Evolutionary conservation across 169 alveolate genomes (phyloP), one percentile per base, ranked within the genome.

Genomic region (Eimeria sp.): DNA sequence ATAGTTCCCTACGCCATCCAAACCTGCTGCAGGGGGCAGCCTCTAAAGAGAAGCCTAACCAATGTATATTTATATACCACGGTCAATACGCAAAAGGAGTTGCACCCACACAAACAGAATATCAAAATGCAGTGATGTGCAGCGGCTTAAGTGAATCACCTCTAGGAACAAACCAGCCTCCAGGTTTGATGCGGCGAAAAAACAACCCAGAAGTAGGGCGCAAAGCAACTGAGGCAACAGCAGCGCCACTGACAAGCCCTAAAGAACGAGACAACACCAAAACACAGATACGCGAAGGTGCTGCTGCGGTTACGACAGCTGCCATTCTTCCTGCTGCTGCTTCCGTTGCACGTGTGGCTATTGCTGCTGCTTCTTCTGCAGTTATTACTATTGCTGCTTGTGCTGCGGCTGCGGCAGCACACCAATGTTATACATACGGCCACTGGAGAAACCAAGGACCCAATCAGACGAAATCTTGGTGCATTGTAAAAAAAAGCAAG

Each of bases 201-300:
- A 82, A 30, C 90, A 82, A 76, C 90, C 90, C 33, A 82, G 76
- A 52, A 82, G 90, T 13, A 82, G 90, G 33, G 90, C 64, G 74
- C 90, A 52, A 23, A 82, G 20, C 33, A 82, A 58, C 90, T 82
- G 90, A n/a, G 90, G 90, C 68, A 82, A n/a, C 90, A 82, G 74
- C 76, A 82, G 74, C 58, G 90, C 90, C 72, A 82, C 76, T 13
- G 90, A 82, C 4, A 82, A 33, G 30, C 71, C 71, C 90, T 82
- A 58, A 11, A 60, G 74, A 20, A 13, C 16, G 66, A 25, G 46
- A 52, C 62, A 78, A 16, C 88, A 78, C 18, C 80, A 11, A 30
- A 40, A 66, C n/a, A 64, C 33, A 68, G 49, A 43, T 16, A 71
- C 80, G 37, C 54, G 27, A 11, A 71, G 25, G 54, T 33, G 49